Percentiles rank a stretch among this genome's conserved stretches.
Conservation (phyloP, 345 rosid species). For the Tarenaya hassleriana region DNA sequence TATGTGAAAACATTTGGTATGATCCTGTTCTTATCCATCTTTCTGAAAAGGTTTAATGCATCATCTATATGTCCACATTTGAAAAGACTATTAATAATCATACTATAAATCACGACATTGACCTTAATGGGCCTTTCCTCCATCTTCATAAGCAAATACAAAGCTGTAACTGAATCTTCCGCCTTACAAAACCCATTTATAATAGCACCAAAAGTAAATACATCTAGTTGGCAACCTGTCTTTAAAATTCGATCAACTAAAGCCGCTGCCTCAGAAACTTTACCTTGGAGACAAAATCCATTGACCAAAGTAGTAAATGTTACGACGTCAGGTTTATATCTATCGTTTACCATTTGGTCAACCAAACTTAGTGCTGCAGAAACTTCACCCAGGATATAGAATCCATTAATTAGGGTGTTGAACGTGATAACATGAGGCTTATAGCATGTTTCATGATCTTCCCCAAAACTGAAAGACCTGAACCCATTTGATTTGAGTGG, state of each 20-base stretch:
- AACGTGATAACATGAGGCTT: too few species aligned
- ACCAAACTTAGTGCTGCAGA: constrained; percentile 4
- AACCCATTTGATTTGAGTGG: background rate
- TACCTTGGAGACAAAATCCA: too few species aligned
- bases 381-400: constrained; percentile 2
- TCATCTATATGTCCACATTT: too few species aligned
- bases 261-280: too few species aligned
- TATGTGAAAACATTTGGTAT: too few species aligned
- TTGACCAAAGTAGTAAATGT: too few species aligned
- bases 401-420: constrained; percentile 1
- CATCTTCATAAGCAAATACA: constrained; percentile 5
- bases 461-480: background rate
- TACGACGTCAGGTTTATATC: too few species aligned
- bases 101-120: background rate
- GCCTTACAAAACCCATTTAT: constrained; percentile 2
- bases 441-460: constrained; percentile 1
- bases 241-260: too few species aligned
- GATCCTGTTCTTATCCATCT: too few species aligned
- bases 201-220: background rate
- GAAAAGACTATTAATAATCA: constrained; percentile 10
- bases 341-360: background rate
- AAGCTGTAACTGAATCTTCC: background rate
- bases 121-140: background rate
- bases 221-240: background rate
- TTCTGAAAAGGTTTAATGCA: too few species aligned